These are phyloP conservation scores for Epithemia pelagica DNA, from an alignment of 108 stramenopile species.

Conservation along the genomic window DNA sequence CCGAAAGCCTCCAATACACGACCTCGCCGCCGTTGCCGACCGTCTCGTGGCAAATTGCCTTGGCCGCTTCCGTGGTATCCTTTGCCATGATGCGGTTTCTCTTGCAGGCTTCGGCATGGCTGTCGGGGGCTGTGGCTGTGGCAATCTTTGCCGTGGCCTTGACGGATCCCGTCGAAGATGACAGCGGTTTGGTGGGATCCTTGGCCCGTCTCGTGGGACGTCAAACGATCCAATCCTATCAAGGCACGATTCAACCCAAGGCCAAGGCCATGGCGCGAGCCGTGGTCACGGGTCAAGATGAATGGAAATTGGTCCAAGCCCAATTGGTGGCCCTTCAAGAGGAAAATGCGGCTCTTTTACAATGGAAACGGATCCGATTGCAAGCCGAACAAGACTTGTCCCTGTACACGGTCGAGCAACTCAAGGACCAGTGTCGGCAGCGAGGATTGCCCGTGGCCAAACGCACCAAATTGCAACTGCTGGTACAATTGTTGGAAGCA, in stretches of 20 bases:
- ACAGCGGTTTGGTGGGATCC: neutral
- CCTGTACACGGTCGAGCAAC: neutral
- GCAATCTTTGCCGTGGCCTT: neutral
- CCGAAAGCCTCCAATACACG: neutral
- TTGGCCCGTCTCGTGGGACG: neutral
- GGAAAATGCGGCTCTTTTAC: neutral
- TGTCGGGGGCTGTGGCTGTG: neutral
- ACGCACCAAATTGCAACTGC: slow-evolving; percentile 1
- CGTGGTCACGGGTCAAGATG: slow-evolving; percentile 4
- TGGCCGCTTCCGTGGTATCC: neutral
- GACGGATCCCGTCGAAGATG: neutral
- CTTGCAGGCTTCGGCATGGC: neutral
- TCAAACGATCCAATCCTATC: neutral
- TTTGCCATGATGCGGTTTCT: neutral
- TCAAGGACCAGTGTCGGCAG: neutral
- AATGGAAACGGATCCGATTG: neutral
- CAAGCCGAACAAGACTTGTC: neutral
- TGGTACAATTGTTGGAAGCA: neutral
- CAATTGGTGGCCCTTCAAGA: neutral
- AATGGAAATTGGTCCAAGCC: neutral
- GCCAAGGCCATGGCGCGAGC: neutral
- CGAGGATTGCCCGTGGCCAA: neutral
- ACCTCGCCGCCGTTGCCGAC: neutral
- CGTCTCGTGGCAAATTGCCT: neutral
- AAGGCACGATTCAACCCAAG: neutral